Conservation (phyloP, 2,329 filamentous ascomycete genomes). For the Fusarium cicatricum region DNA sequence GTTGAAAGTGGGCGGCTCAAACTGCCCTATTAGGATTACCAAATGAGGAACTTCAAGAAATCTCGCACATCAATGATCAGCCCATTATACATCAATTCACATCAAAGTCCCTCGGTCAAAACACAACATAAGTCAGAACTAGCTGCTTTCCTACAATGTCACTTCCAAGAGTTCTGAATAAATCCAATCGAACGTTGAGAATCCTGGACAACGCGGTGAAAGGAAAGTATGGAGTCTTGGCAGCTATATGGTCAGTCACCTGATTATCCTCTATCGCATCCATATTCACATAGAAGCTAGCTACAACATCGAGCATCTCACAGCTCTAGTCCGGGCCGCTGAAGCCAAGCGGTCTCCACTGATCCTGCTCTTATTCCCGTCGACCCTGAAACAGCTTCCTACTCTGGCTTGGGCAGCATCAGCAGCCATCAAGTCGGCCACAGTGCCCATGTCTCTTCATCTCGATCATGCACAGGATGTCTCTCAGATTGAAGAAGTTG, state of each 20-base stretch:
- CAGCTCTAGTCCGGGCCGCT: constrained; percentile 18
- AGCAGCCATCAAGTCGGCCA: constrained; percentile 54
- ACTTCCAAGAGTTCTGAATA: background rate
- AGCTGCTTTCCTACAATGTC: background rate
- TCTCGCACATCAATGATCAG: no score
- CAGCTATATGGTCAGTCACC: constrained; percentile 22
- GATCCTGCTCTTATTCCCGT: constrained; percentile 20
- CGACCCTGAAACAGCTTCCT: constrained; percentile 9
- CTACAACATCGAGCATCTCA: constrained; percentile 33
- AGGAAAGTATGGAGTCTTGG: constrained; percentile 17
- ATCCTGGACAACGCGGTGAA: constrained; percentile 11
- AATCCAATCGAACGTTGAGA: background rate
- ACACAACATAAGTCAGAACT: no score
- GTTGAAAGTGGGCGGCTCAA: no score
- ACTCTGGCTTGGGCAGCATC: constrained; percentile 46
- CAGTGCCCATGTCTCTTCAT: constrained; percentile 34
- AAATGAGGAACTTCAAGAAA: no score
- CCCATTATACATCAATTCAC: no score
- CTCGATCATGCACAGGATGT: constrained; percentile 42
- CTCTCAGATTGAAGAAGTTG: background rate
- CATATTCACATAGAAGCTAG: background rate
- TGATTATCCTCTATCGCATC: rapidly evolving
- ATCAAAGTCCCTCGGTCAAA: no score
- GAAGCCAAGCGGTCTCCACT: constrained; percentile 20
- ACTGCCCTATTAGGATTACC: no score